Conservation (phyloP, 345 rosid genomes). For the Brassica napus region DNA sequence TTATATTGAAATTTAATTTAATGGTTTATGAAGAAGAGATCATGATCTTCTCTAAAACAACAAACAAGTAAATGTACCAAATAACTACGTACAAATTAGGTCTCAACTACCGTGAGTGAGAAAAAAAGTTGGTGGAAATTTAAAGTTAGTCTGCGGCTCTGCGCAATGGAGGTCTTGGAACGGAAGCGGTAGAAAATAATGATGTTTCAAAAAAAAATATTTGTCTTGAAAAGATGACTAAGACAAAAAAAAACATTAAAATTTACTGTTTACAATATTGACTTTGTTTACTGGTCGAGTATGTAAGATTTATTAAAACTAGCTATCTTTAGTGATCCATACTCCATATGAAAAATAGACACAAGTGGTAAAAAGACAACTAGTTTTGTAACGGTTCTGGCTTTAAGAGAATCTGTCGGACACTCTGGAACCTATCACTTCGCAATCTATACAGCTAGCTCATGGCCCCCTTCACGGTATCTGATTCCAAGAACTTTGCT, state of each 20-base stretch:
- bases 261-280: not conserved
- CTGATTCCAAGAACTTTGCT: slow-evolving; percentile 34
- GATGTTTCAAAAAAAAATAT: too few species aligned
- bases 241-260: not conserved
- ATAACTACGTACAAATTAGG: slow-evolving; percentile 11
- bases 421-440: slow-evolving; percentile 21
- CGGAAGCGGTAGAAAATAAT: not conserved
- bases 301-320: not conserved
- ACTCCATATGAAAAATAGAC: slow-evolving; percentile 19
- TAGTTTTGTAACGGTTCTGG: slow-evolving; percentile 6
- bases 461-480: slow-evolving; percentile 21
- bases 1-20: not conserved
- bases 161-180: slow-evolving; percentile 2
- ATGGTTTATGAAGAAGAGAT: not conserved
- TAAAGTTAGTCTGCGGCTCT: not conserved
- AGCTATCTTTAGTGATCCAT: slow-evolving; percentile 25
- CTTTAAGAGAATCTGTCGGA: slow-evolving; percentile 29
- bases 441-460: slow-evolving; percentile 34
- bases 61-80: not conserved
- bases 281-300: not conserved
- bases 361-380: slow-evolving; percentile 34
- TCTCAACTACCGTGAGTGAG: not conserved
- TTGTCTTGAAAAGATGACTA: not conserved
- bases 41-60: not conserved
- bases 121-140: slow-evolving; percentile 14